Evolutionary conservation across 805 yeast genomes (phyloP).

Genomic region (Yarrowia divulgata): DNA sequence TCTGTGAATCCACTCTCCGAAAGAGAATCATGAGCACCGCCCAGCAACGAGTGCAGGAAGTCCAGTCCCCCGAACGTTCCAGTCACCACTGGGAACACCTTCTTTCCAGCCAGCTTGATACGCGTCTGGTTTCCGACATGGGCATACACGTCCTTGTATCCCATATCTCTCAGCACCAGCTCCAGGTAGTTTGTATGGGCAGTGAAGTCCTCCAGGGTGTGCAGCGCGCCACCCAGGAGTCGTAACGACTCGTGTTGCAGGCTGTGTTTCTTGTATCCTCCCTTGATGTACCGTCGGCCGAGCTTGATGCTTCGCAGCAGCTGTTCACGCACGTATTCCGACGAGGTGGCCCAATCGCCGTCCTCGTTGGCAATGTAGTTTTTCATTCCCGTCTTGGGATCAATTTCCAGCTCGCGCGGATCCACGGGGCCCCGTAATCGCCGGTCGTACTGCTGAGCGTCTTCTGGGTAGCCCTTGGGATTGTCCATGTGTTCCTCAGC

Average conservation of each 20-base stretch:
- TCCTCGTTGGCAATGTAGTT: conserved; percentile 46
- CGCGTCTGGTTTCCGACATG: conserved; percentile 45
- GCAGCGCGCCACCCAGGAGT: conserved; percentile 45
- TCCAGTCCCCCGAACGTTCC: conserved; percentile 47
- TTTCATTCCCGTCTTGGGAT: conserved; percentile 45
- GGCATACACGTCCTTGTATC: conserved; percentile 44
- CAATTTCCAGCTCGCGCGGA: conserved; percentile 43
- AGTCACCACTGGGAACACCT: conserved; percentile 45
- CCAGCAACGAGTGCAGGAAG: conserved; percentile 45
- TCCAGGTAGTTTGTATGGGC: conserved; percentile 45
- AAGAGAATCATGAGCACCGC: conserved; percentile 44
- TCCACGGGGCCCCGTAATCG: conserved; percentile 44
- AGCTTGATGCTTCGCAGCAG: conserved; percentile 42
- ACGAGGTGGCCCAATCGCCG: conserved; percentile 45
- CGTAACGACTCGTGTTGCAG: conserved; percentile 43
- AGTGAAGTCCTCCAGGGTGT: conserved; percentile 46
- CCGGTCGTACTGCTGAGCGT: conserved; percentile 43
- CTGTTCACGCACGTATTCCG: conserved; percentile 43
- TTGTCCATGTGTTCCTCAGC: conserved; percentile 47
- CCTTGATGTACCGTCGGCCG: conserved; percentile 41
- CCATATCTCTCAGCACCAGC: conserved; percentile 43
- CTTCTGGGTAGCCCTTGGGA: conserved; percentile 45
- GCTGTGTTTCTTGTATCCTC: conserved; percentile 28
- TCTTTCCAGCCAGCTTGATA: conserved; percentile 42
- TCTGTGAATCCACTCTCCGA: conserved; percentile 45